Percentiles rank a stretch among this genome's conserved stretches.
Conservation (phyloP, 768 basidiomycete genomes). For the Auricularia auricula-judae region DNA sequence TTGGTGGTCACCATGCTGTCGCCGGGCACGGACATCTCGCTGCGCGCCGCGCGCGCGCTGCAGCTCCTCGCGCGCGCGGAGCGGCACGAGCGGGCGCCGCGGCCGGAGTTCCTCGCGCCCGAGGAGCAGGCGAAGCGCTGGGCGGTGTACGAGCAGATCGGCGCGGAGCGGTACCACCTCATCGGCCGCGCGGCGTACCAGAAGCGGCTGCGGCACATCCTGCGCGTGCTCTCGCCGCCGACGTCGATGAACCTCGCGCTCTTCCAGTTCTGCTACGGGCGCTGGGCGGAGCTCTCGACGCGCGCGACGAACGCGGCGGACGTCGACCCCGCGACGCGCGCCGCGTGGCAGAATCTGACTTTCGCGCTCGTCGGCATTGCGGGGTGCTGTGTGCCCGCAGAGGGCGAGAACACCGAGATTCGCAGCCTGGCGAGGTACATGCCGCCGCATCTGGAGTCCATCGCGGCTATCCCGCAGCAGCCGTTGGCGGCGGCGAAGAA, state of each 20-base stretch:
- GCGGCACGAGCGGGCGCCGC: slow-evolving; percentile 45
- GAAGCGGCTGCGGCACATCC: slow-evolving; percentile 63
- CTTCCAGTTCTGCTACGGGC: slow-evolving; percentile 74
- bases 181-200: slow-evolving; percentile 70
- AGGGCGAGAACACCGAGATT: slow-evolving; percentile 34
- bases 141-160: slow-evolving; percentile 67
- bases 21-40: slow-evolving; percentile 52
- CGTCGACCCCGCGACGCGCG: background rate
- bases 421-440: slow-evolving; percentile 42
- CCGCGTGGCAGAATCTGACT: slow-evolving; percentile 68
- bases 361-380: slow-evolving; percentile 68
- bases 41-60: slow-evolving; percentile 56
- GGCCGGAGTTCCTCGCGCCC: slow-evolving; percentile 20
- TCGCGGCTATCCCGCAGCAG: slow-evolving; percentile 1
- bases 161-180: slow-evolving; percentile 30
- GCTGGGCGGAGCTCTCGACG: slow-evolving; percentile 60
- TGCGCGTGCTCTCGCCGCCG: slow-evolving; percentile 53
- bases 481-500: slow-evolving; percentile 43
- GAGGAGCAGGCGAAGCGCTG: slow-evolving; percentile 50
- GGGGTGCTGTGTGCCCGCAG: slow-evolving; percentile 48
- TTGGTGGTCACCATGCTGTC: slow-evolving; percentile 64
- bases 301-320: slow-evolving; percentile 19
- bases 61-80: slow-evolving; percentile 60
- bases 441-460: slow-evolving; percentile 35
- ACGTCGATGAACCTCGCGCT: slow-evolving; percentile 62